Percentiles rank a stretch among this genome's conserved stretches.
These are phyloP conservation scores for Trichocladium antarcticum DNA, from an alignment of 495 filamentous ascomycete genomes.

Conservation along the genomic window DNA sequence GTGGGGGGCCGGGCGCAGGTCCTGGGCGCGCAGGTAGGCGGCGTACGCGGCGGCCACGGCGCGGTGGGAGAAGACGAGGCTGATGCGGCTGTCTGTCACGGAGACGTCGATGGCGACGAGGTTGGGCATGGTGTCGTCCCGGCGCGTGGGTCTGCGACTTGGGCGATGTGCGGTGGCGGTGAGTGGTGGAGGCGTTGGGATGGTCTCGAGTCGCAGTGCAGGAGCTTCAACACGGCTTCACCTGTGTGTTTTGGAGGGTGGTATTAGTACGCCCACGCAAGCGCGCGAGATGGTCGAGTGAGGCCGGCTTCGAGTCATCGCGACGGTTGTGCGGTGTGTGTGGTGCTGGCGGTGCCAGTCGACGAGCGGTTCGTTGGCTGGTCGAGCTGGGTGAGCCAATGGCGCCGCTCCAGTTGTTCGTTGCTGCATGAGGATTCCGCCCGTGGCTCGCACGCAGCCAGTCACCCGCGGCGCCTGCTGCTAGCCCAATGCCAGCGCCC, in stretches of 20 bases:
- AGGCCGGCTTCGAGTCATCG: background rate
- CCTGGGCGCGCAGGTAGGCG: slow-evolving; percentile 19
- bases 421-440: slow-evolving; percentile 11
- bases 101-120: slow-evolving; percentile 25
- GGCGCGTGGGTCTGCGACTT: background rate
- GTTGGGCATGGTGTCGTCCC: slow-evolving; percentile 16
- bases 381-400: slow-evolving; percentile 10
- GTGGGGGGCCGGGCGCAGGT: slow-evolving; percentile 9
- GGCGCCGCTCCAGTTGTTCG: slow-evolving; percentile 17
- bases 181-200: background rate
- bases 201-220: too few species aligned
- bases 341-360: slow-evolving; percentile 1
- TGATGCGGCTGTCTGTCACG: slow-evolving; percentile 21
- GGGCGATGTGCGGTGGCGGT: slow-evolving; percentile 7
- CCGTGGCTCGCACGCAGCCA: slow-evolving; percentile 15
- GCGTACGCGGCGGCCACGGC: slow-evolving; percentile 24
- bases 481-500: slow-evolving; percentile 4
- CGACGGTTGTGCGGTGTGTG: background rate
- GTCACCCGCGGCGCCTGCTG: slow-evolving; percentile 6
- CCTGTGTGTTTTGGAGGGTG: background rate
- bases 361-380: slow-evolving; percentile 1
- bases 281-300: background rate
- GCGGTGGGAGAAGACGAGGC: slow-evolving; percentile 24
- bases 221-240: background rate
- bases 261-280: background rate